Conservation (phyloP, 2,329 filamentous ascomycete genomes). For the Decorospora gaudefroyi region DNA sequence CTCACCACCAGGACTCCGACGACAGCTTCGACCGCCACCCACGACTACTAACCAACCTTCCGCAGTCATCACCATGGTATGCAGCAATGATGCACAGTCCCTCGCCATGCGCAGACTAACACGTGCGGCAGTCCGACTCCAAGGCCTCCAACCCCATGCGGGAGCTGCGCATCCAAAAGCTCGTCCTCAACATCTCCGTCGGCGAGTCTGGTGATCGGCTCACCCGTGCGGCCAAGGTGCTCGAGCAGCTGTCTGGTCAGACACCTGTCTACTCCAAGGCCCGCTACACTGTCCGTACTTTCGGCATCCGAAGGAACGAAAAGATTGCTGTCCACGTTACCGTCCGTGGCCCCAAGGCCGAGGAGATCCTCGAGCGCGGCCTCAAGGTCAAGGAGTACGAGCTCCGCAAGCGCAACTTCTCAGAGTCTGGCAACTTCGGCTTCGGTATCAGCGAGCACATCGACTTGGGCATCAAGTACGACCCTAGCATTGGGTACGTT, state of each 20-base stretch:
- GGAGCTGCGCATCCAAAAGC: conserved; percentile 99
- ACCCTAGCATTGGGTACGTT: conserved; percentile 49
- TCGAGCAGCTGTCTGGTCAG: conserved; percentile 99
- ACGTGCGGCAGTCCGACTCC: conserved; percentile 44
- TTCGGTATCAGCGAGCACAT: conserved; percentile 99
- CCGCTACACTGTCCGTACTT: conserved; percentile 99
- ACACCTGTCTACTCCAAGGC: conserved; percentile 99
- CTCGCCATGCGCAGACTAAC: conserved; percentile 29
- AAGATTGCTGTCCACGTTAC: conserved; percentile 97
- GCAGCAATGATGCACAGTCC: conserved; percentile 12
- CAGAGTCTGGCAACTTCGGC: conserved; percentile 91
- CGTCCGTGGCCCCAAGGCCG: conserved; percentile 97
- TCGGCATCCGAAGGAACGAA: conserved; percentile 99
- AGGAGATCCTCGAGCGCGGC: conserved; percentile 99
- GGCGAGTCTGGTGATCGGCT: conserved; percentile 99
- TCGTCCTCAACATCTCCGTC: conserved; percentile 99
- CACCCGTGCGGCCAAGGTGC: conserved; percentile 99
- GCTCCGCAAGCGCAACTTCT: conserved; percentile 99
- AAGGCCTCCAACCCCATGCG: conserved; percentile 98
- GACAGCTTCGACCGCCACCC: conserved; percentile 39
- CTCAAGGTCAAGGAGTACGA: conserved; percentile 99
- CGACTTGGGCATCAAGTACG: conserved; percentile 93
- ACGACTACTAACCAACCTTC: conserved; percentile 45
- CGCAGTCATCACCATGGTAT: conserved; percentile 50
- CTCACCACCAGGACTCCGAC: conserved; percentile 31